Base-by-base conservation (phyloP, 148 eudicot genomes). In the Dianthus caryophyllus region DNA sequence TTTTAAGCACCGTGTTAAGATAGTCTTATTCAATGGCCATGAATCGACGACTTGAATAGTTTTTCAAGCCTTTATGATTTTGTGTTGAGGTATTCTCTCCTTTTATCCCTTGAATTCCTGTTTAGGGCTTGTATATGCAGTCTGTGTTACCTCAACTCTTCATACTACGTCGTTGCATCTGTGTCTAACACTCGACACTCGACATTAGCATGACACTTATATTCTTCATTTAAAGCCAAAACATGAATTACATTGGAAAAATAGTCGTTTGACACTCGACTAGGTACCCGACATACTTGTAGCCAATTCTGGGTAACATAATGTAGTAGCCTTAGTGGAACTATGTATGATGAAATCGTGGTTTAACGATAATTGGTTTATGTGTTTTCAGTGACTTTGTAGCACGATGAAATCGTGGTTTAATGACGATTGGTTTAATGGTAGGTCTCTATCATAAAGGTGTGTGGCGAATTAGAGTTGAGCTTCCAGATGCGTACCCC, bases 401-500 rank as follows among this genome's bases (percentile, higher is more conserved):
- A 48, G 44, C 26, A 26, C 36, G 46, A 51, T 64, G 33, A 67
- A 8, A 18, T 27, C 5, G 22, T 52, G 18, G 44, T 64, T 33
- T 25, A 46, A 18, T 36, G 24, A 9, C 3, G 15, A 49, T 43
- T 51, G 53, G 59, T 4, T 70, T 70, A 2, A 0, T 73, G 65
- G 74, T 72, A 92, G 96, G 97, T 85, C 94, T 87, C 44, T 92
- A 89, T 73, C 86, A 89, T 39, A 93, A 93, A 72, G 97, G 97
- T 58, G 94, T 87, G 55, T 92, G 96, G 96, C 89, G 80, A 73
- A 82, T 92, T 65, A 82, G 84, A 80, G 97, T 92, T 61, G 89
- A 85, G 79, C 91, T 92, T 26, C 91, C 96, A 20, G 97, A 89
- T 85, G 97, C 93, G 64, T 92, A 92, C 80, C 97, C 96, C 1